Evolutionary conservation across 768 basidiomycete genomes (phyloP), one percentile per base, ranked within the genome.

Genomic region (Erythrobasidium yunnanense): DNA sequence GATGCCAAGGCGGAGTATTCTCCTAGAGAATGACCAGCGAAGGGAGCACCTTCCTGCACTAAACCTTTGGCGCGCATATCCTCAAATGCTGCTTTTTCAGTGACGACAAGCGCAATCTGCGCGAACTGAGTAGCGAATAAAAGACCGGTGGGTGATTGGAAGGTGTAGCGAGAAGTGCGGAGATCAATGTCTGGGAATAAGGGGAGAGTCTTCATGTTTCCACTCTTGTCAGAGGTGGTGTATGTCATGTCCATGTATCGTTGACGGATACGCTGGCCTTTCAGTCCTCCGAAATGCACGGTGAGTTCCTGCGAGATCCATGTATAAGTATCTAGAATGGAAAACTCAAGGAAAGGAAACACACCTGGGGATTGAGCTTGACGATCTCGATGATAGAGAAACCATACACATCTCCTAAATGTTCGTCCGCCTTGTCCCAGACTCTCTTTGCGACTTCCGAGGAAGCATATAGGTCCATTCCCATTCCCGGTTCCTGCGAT

Each of bases 161-260:
- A 99, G n/a, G 92, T 97, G 77, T 97, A 96, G 72, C 89, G 87
- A 51, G 88, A 90, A 0, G 90, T 93, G 70, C 92, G 90, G 55
- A 85, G 82, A 74, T 92, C 85, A 77, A 99, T 97, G 76, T 97
- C 93, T 51, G 87, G 82, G 76, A 97, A 99, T 57, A 99, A 84
- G 50, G 93, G 92, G 13, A 95, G 85, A 0, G 90, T 96, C 81
- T 91, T 92, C 76, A 96, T 83, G 73, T 87, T 85, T 65, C 93
- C 93, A 72, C 92, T 90, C 79, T 88, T 90, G 78, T 95, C 93
- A 82, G 72, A 69, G 66, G 90, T 85, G 74, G 96, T 92, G 79
- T 96, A 97, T 3, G 88, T 87, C 87, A 99, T 95, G 71, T 92
- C 91, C 90, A 97, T 97, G 79, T 99, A 99, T n/a, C 95, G 85